Percentiles rank a stretch among this genome's conserved stretches.
These are phyloP conservation scores for Raphanus raphanistrum DNA, from an alignment of 345 rosid species.

Conservation along the genomic window DNA sequence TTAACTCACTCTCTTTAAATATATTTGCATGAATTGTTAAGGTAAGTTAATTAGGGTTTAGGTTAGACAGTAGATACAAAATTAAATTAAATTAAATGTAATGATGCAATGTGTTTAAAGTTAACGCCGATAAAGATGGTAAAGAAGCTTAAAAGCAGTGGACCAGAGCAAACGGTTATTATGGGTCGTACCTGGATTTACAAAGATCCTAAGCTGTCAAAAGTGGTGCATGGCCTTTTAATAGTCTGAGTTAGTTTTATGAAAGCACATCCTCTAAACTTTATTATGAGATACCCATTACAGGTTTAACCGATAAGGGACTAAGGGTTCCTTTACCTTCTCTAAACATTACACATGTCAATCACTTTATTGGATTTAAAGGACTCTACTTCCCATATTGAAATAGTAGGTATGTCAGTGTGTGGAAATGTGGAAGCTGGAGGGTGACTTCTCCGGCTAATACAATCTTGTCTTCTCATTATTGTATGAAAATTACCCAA, in stretches of 20 bases:
- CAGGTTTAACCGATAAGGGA: too few relatives aligned
- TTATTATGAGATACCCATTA: not conserved
- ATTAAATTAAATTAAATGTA: not conserved
- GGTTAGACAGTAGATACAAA: not conserved
- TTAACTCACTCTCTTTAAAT: constrained; percentile 2
- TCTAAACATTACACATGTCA: constrained; percentile 6
- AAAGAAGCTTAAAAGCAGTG: not conserved
- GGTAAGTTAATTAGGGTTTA: not conserved
- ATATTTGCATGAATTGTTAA: constrained; percentile 29
- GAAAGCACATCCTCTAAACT: not conserved
- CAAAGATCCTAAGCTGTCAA: constrained; percentile 1
- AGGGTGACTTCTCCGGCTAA: constrained; percentile 33
- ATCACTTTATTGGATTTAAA: constrained; percentile 3
- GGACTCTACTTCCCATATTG: constrained; percentile 8
- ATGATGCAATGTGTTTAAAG: constrained; percentile 5
- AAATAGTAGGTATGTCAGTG: constrained; percentile 8
- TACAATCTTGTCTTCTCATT: not conserved
- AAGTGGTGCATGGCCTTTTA: not conserved
- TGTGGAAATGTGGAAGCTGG: constrained; percentile 20
- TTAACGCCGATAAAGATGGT: constrained; percentile 33
- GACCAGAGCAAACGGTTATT: not conserved
- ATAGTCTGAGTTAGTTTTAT: not conserved
- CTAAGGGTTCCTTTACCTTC: not conserved
- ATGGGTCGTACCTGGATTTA: not conserved
- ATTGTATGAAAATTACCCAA: not conserved